Base-by-base conservation (phyloP, 352 stramenopile species). In the Elongisporangium undulatum region DNA sequence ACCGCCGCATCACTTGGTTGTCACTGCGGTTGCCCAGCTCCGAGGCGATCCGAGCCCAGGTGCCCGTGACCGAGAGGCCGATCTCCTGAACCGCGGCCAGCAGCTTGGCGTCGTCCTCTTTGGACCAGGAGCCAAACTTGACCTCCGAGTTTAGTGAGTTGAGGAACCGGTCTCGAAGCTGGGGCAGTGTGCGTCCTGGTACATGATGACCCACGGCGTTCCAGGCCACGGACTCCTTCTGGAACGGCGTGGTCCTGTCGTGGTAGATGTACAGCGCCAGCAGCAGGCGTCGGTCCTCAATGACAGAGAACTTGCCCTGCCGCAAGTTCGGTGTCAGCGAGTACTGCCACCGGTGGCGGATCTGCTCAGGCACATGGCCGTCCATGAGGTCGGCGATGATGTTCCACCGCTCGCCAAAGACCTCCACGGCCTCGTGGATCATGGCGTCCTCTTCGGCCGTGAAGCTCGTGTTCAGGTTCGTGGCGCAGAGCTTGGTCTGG, bases 381-480 rank as follows among this genome's bases (percentile, higher is more conserved):
- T 92, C 82, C 66, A 92, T 71, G 24, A 92, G 72, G 53, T 90
- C 82, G 2, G 82, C 82, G 63, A 92, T 87, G 53, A 89, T 77
- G 17, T 85, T 87, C 80, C 79, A 92, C 49, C 84, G 84, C 57
- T 92, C 82, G n/a, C 82, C 82, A 60, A 92, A 90, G 6, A 90
- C 71, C 3, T 68, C 58, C 3, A 92, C 74, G 17, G 75, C 78
- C 51, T 84, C 53, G 1, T 63, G 67, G n/a, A 87, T 59, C n/a
- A 81, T 64, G 22, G 70, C 56, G 48, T 87, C 78, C 53, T 87
- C 78, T 59, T 82, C 69, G 0, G 66, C 61, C 9, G 78, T 74
- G 62, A 87, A 87, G 19, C 21, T 66, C 16, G 73, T 75, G 55
- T 72, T 66, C 5, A 79, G 62, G 19, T 80, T 85, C 3, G 64